Percentiles rank a stretch among this genome's conserved stretches.
Evolutionary conservation across 129 eudicot species (phyloP).

Genomic region (Scalesia atractyloides): DNA sequence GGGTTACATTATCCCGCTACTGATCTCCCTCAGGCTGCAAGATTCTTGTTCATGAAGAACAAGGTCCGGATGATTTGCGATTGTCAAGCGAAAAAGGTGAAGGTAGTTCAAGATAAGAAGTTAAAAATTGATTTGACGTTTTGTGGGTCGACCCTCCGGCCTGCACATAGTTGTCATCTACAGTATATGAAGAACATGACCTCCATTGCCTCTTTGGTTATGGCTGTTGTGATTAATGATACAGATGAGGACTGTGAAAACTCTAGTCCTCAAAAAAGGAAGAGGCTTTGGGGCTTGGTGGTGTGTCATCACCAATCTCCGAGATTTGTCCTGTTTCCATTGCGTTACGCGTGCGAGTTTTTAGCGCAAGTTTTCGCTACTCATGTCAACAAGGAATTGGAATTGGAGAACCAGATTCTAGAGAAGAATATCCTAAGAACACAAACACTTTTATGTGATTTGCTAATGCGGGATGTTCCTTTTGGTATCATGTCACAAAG

Average conservation of each 20-base stretch:
- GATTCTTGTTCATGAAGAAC: slow-evolving; percentile 90
- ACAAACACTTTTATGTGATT: slow-evolving; percentile 82
- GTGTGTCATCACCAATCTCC: slow-evolving; percentile 89
- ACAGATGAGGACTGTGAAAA: slow-evolving; percentile 54
- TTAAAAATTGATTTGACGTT: slow-evolving; percentile 63
- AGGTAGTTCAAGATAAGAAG: slow-evolving; percentile 72
- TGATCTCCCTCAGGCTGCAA: slow-evolving; percentile 93
- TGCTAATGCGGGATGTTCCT: slow-evolving; percentile 81
- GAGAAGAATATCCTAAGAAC: slow-evolving; percentile 82
- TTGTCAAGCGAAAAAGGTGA: slow-evolving; percentile 70
- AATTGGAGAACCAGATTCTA: slow-evolving; percentile 66
- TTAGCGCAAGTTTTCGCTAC: slow-evolving; percentile 85
- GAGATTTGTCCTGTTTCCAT: slow-evolving; percentile 83
- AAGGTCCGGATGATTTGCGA: slow-evolving; percentile 91
- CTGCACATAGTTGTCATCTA: slow-evolving; percentile 88
- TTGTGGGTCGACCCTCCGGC: slow-evolving; percentile 90
- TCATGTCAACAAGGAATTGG: slow-evolving; percentile 78
- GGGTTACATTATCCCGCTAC: slow-evolving; percentile 97
- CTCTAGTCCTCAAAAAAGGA: slow-evolving; percentile 53
- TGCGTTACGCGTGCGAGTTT: slow-evolving; percentile 90
- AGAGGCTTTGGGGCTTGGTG: slow-evolving; percentile 88
- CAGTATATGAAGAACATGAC: slow-evolving; percentile 96
- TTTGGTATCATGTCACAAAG: slow-evolving; percentile 76
- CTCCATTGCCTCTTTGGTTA: slow-evolving; percentile 82
- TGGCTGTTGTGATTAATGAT: slow-evolving; percentile 87